Conservation (phyloP, 805 yeast species). For the Torulaspora maleeae region DNA sequence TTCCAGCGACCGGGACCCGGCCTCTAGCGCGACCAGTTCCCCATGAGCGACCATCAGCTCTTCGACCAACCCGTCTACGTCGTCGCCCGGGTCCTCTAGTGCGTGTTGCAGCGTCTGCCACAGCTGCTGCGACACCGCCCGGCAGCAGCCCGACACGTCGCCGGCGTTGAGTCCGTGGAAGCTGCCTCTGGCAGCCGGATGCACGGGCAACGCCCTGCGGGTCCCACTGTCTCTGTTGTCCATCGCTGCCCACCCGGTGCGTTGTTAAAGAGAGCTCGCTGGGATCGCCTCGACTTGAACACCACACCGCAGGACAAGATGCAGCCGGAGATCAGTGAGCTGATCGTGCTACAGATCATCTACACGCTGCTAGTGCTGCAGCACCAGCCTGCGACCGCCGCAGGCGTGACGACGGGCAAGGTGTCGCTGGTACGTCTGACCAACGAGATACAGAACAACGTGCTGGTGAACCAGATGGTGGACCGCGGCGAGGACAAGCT, state of each 20-base stretch:
- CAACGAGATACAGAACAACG: conserved; percentile 33
- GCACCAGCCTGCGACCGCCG: conserved; percentile 10
- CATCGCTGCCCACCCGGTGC: no score
- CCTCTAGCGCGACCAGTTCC: conserved; percentile 4
- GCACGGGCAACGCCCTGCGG: conserved; percentile 23
- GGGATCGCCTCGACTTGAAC: not conserved
- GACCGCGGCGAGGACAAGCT: conserved; percentile 23
- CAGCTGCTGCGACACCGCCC: conserved; percentile 19
- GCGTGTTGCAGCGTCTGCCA: conserved; percentile 17
- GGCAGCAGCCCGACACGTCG: conserved; percentile 14
- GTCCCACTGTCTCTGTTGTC: not conserved
- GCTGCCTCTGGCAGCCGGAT: conserved; percentile 13
- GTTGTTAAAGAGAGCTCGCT: no score
- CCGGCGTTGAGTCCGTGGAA: conserved; percentile 16
- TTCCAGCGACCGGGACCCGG: conserved; percentile 4
- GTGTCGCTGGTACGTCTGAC: conserved; percentile 33
- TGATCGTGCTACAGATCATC: conserved; percentile 32
- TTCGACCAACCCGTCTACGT: conserved; percentile 6
- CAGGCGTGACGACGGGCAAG: conserved; percentile 20
- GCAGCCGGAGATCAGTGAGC: conserved; percentile 27
- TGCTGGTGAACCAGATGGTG: conserved; percentile 24
- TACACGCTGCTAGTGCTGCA: conserved; percentile 22
- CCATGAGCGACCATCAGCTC: conserved; percentile 2
- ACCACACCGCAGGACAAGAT: conserved; percentile 7
- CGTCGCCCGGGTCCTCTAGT: conserved; percentile 11